phyloP scores from a whole-genome alignment of 768 basidiomycete genomes.

The Leccinum ochraceum region DNA sequence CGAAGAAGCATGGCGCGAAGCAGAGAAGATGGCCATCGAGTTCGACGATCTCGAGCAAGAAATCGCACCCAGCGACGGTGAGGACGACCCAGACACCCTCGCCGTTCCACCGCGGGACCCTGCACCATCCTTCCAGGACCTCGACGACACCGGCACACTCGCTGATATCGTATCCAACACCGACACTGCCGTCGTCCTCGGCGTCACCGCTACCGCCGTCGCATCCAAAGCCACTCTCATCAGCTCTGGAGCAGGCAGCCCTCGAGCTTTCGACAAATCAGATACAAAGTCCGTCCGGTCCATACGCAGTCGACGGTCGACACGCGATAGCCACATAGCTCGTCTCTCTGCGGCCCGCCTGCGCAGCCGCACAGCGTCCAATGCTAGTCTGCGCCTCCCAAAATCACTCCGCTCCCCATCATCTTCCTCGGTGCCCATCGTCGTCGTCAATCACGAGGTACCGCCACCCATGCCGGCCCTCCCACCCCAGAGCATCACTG shows the following conservation, averaged over 20 bases:
- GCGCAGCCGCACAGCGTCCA: slow-evolving; percentile 63
- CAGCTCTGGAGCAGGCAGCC: slow-evolving; percentile 3
- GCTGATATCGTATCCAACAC: too few relatives aligned
- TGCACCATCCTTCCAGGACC: slow-evolving; percentile 14
- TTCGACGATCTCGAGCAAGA: background rate
- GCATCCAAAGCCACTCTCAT: slow-evolving; percentile 37
- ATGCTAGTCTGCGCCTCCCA: slow-evolving; percentile 66
- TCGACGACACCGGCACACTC: slow-evolving; percentile 21
- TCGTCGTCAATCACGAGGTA: background rate
- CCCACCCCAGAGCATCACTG: too few relatives aligned
- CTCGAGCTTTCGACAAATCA: slow-evolving; percentile 6
- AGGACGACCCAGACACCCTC: slow-evolving; percentile 3
- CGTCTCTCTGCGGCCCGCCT: slow-evolving; percentile 64
- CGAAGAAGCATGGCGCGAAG: slow-evolving; percentile 80
- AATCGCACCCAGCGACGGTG: slow-evolving; percentile 24
- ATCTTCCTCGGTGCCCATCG: slow-evolving; percentile 33
- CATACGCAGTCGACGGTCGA: slow-evolving; percentile 26
- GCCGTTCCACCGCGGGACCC: background rate
- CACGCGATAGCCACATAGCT: slow-evolving; percentile 33
- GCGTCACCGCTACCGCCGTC: slow-evolving; percentile 41
- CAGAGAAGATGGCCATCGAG: slow-evolving; percentile 69
- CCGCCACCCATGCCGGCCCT: slow-evolving; percentile 15
- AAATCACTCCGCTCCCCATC: slow-evolving; percentile 33
- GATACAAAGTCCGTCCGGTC: slow-evolving; percentile 30
- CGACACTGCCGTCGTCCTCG: slow-evolving; percentile 35